Base-by-base conservation (phyloP, 495 filamentous ascomycete species). In the Parathielavia hyrcaniae region DNA sequence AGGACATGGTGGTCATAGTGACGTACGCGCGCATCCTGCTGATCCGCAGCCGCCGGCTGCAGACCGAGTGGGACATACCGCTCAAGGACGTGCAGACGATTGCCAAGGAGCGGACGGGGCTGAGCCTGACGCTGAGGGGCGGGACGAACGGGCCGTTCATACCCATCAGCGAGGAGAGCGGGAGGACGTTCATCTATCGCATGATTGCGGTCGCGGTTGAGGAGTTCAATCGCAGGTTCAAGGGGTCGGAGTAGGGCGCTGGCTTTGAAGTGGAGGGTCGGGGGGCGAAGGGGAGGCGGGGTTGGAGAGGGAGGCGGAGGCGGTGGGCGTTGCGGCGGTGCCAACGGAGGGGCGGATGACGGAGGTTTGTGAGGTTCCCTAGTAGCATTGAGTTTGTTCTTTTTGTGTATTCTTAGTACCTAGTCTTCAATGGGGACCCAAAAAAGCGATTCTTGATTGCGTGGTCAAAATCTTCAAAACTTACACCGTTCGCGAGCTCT, bases 51-150 rank as follows among this genome's bases (percentile, higher is more conserved):
- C 86, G 93, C 71, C 86, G 84, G 69, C 76, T 98, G 63, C 81
- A 81, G 60, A 90, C 83, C 36, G 91, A 97, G 71, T 98, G 93
- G 93, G 92, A 97, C 64, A 89, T 97, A 23, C 88, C 89, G 34
- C 76, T 98, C 49, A 96, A 93, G 63, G 92, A 98, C 65, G 85
- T 98, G 39, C 91, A 97, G 80, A 96, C 90, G 0, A 97, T 98
- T 57, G 86, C 85, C 32, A 98, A 97, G 75, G 93, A 98, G 77
- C 76, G 93, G 58, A 98, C 95, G 12, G 93, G 93, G 9, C 83
- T 98, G 77, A 89, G 86, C 50, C 81, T 97, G 59, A 85, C 88
- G 43, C 74, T 97, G 60, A 88, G 95, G 61, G 91, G 90, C 1
- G 90, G 89, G 12, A 88, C 87, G 17, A 95, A 95, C 67, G 93